Base-by-base conservation (phyloP, 2,329 filamentous ascomycete genomes). In the Madurella mycetomatis region DNA sequence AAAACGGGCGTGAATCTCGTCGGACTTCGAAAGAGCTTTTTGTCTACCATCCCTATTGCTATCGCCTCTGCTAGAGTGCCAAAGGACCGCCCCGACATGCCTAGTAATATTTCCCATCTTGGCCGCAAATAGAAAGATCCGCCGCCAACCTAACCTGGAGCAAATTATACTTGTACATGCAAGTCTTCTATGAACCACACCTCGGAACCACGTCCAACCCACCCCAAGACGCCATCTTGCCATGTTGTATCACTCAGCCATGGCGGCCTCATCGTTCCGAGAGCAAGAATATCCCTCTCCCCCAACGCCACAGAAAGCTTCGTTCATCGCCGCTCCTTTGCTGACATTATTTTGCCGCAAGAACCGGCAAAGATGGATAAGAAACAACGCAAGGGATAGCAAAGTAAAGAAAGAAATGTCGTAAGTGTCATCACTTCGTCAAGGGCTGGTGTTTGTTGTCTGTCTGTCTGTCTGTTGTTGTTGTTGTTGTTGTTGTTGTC, bases 101-200 rank as follows among this genome's bases (percentile, higher is more conserved):
- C 44, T 34, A 49, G 40, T 55, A 11, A 37, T 32, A 44, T 49
- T 49, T 18, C 17, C 44, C 47, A 48, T 45, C 40, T 47, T 13
- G 31, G 40, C 11, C 32, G 41, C n/a, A 54, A 32, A 43, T 42
- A 34, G 32, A 52, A 25, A 50, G 48, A 54, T 52, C 52, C 51
- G 40, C 49, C 55, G 32, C 49, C 51, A 54, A 45, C 41, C 45
- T 52, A 42, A 50, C 53, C 47, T 40, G 47, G 31, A 55, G 53
- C 42, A 51, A 56, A 58, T 56, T 37, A 58, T 58, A 58, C 44
- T 39, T 51, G 51, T 58, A 58, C 56, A 58, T 53, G 50, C n/a
- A 56, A 58, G 45, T 42, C 54, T 37, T 53, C 47, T 56, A 49
- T 56, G 46, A 49, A 42, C 45, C 54, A 47, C 7, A 15, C 25